These are phyloP conservation scores for Hypoxylon sp. DNA, from an alignment of 2,329 filamentous ascomycete species.

Conservation along the genomic window DNA sequence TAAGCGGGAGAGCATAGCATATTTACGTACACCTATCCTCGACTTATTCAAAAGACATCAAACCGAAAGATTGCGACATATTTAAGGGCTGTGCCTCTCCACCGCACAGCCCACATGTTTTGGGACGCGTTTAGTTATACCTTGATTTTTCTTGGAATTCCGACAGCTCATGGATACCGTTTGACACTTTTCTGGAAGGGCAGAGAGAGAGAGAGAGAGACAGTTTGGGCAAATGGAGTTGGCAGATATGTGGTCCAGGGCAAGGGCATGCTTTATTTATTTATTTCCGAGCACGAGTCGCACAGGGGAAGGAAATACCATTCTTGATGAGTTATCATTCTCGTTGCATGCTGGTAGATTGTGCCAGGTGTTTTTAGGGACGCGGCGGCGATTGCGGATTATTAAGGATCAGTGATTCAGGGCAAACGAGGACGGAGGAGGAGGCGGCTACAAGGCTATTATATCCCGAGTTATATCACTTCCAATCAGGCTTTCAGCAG, in stretches of 20 bases:
- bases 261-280: constrained; percentile 27
- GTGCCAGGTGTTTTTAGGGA: constrained; percentile 21
- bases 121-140: constrained; percentile 34
- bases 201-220: constrained; percentile 29
- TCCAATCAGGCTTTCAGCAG: constrained; percentile 15
- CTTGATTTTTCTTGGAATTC: constrained; percentile 41
- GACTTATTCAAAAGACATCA: not conserved
- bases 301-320: constrained; percentile 36
- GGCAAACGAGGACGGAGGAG: constrained; percentile 5
- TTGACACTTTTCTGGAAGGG: constrained; percentile 41
- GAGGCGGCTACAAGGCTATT: constrained; percentile 3
- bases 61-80: constrained; percentile 29
- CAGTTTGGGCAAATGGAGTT: constrained; percentile 45
- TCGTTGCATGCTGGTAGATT: constrained; percentile 20
- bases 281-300: constrained; percentile 13
- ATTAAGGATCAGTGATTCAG: constrained; percentile 6
- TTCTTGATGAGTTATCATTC: constrained; percentile 29
- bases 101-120: constrained; percentile 13
- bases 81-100: constrained; percentile 19
- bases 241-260: constrained; percentile 38
- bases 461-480: constrained; percentile 17
- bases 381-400: not conserved
- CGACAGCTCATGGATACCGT: constrained; percentile 48
- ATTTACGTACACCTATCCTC: constrained; percentile 3
- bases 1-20: constrained; percentile 31